phyloP scores from a whole-genome alignment of 164 flowering plant species.

The Piper longum region DNA sequence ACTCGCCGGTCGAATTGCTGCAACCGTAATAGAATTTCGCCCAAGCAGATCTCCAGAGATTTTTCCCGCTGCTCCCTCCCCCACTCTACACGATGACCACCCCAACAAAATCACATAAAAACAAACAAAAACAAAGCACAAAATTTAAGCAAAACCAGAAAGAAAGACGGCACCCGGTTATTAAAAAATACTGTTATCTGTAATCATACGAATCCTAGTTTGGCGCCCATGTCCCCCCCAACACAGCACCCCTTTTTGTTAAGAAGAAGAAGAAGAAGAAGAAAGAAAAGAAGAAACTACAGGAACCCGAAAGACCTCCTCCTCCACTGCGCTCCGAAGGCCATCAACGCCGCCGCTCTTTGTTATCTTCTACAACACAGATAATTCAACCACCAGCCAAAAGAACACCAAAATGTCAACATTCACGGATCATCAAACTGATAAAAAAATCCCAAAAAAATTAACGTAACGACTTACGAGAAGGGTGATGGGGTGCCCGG shows the following conservation, averaged over 20 bases:
- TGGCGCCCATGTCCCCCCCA: too few relatives aligned
- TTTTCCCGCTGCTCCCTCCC: conserved; percentile 26
- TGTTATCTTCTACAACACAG: conserved; percentile 4
- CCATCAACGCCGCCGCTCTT: conserved; percentile 6
- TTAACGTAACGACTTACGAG: not conserved
- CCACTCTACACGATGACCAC: conserved; percentile 16
- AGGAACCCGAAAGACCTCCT: conserved; percentile 28
- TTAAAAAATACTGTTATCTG: too few relatives aligned
- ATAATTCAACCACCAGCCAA: not conserved
- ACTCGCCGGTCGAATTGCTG: conserved; percentile 51
- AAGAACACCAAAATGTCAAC: not conserved
- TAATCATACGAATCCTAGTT: too few relatives aligned
- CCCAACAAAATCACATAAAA: conserved; percentile 4
- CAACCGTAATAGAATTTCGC: conserved; percentile 55
- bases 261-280: not conserved
- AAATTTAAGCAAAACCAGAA: not conserved
- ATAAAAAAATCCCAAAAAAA: not conserved
- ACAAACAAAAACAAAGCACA: conserved; percentile 3
- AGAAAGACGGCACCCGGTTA: not conserved
- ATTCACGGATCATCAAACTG: too few relatives aligned
- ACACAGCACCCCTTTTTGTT: not conserved
- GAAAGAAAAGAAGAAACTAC: conserved; percentile 6
- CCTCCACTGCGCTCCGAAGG: conserved; percentile 7
- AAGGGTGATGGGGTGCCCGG: conserved; percentile 1
- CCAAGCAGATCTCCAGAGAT: conserved; percentile 47